Conservation (phyloP, 1,284 basidiomycete species). For the Meira nashicola region DNA sequence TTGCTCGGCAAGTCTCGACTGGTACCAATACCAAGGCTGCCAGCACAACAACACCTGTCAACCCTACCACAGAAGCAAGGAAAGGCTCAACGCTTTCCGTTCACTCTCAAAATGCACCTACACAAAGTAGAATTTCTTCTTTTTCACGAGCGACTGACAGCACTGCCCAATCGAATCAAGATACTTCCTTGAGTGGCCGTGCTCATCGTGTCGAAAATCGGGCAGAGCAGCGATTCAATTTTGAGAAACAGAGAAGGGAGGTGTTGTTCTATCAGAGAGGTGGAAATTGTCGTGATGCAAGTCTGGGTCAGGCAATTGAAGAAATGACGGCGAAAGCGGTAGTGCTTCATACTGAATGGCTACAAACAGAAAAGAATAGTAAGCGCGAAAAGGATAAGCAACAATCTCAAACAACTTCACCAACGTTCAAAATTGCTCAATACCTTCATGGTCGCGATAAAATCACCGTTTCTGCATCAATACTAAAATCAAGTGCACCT, state of each 20-base stretch:
- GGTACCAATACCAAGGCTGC: background rate
- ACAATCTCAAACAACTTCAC: background rate
- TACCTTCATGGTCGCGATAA: constrained; percentile 31
- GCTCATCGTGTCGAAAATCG: background rate
- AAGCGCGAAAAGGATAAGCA: constrained; percentile 8
- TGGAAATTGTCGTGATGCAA: constrained; percentile 31
- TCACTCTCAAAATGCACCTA: no score
- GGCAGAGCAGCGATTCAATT: background rate
- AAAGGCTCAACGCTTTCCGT: background rate
- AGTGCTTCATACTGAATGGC: background rate
- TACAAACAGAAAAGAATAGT: constrained; percentile 6
- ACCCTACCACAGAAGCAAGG: background rate
- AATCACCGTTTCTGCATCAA: constrained; percentile 26
- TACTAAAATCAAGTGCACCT: constrained; percentile 17
- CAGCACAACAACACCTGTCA: background rate
- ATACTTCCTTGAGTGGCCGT: background rate
- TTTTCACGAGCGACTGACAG: background rate
- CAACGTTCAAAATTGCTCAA: constrained; percentile 13
- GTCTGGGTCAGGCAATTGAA: constrained; percentile 39
- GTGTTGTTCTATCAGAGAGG: constrained; percentile 35
- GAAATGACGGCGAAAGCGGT: constrained; percentile 29
- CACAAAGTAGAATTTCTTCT: background rate
- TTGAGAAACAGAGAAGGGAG: constrained; percentile 9
- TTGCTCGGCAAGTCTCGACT: background rate
- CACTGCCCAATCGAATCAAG: no score